phyloP scores from a whole-genome alignment of 2,329 filamentous ascomycete genomes.

The Trichoderma sp. region DNA sequence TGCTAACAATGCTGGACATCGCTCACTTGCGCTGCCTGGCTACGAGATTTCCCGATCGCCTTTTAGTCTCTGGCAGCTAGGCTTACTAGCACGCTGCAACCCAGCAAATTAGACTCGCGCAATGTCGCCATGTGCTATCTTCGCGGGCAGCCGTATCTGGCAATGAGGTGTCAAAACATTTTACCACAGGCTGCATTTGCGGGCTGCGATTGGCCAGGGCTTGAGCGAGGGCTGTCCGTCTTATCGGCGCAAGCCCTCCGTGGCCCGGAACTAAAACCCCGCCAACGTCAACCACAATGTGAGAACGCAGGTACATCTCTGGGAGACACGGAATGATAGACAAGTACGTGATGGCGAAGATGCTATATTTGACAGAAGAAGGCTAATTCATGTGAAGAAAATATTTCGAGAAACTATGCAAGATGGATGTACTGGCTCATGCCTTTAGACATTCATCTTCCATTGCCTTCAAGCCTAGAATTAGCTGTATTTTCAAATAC shows the following conservation, averaged over 20 bases:
- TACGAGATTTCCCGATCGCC: not conserved
- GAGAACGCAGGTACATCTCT: not conserved
- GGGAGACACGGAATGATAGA: not conserved
- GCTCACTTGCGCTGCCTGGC: not conserved
- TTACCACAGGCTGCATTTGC: conserved; percentile 32
- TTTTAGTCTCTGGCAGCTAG: not conserved
- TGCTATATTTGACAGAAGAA: not conserved
- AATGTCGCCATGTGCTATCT: conserved; percentile 18
- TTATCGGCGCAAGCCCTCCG: conserved; percentile 25
- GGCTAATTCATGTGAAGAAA: too few species aligned
- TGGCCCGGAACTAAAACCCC: conserved; percentile 22
- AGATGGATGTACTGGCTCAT: not conserved
- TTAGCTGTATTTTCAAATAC: not conserved
- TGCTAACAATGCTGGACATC: not conserved
- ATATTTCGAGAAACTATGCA: not conserved
- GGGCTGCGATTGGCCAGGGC: conserved; percentile 35
- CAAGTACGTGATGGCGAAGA: not conserved
- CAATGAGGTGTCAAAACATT: conserved; percentile 11
- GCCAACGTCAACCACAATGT: conserved; percentile 17
- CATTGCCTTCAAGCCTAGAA: not conserved
- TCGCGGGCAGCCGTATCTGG: not conserved
- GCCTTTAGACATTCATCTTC: fast-evolving
- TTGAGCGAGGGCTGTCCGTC: conserved; percentile 21
- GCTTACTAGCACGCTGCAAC: not conserved
- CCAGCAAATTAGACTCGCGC: conserved; percentile 10